phyloP scores from a whole-genome alignment of 805 yeast genomes.

The Metschnikowia continentalis region DNA sequence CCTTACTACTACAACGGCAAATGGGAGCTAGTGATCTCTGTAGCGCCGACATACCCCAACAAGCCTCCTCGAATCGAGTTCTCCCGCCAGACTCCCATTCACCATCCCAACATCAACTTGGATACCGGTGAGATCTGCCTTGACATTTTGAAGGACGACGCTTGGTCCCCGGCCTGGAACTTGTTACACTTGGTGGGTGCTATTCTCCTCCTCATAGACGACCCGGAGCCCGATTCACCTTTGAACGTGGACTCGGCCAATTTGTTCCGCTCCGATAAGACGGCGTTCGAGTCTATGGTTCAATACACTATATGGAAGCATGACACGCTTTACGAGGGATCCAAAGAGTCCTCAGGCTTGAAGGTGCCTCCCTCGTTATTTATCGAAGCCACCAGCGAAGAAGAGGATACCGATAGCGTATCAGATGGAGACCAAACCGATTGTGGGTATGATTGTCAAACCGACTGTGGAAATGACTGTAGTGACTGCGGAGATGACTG shows the following conservation, averaged over 20 bases:
- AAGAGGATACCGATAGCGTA: not conserved
- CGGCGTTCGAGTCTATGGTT: conserved; percentile 37
- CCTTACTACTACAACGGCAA: conserved; percentile 47
- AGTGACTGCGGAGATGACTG: no score
- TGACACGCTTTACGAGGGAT: conserved; percentile 23
- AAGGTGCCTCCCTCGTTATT: conserved; percentile 3
- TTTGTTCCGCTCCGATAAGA: conserved; percentile 42
- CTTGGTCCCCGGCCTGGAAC: conserved; percentile 78
- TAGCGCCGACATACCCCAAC: conserved; percentile 52
- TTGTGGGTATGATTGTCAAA: not conserved
- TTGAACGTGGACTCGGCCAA: conserved; percentile 68
- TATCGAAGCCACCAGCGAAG: not conserved
- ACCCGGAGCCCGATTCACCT: conserved; percentile 72
- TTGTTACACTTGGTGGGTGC: conserved; percentile 53
- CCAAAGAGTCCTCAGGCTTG: conserved; percentile 8
- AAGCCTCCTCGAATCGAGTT: conserved; percentile 56
- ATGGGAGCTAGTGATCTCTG: conserved; percentile 46
- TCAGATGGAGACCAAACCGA: not conserved
- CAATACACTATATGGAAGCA: conserved; percentile 40
- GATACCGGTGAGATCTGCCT: conserved; percentile 66
- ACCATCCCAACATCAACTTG: conserved; percentile 39
- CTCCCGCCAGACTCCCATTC: conserved; percentile 34
- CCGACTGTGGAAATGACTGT: no score
- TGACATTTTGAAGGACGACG: conserved; percentile 52
- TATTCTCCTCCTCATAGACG: conserved; percentile 50